Base-by-base conservation (phyloP, 768 basidiomycete genomes). In the Glaciozyma martinii region DNA sequence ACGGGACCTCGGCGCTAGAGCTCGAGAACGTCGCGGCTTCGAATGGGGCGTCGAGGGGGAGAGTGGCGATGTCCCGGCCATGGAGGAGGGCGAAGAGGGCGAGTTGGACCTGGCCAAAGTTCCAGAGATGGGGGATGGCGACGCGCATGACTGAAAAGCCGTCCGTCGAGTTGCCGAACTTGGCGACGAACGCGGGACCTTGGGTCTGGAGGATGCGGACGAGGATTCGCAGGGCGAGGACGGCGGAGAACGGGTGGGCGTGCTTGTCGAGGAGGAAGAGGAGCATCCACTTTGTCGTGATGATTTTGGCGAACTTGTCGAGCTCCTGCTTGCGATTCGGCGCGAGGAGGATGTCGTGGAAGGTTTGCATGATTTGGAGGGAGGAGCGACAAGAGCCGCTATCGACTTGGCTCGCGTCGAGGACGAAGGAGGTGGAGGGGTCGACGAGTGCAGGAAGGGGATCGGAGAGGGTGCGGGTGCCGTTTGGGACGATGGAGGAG, bases 161-260 rank as follows among this genome's bases (percentile, higher is more conserved):
- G 27, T 33, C 44, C 30, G 42, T 40, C 18, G 43, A 44, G 53
- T 61, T 61, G 43, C 23, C 25, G 60, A 61, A 61, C 44, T 47
- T 47, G 30, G 60, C 42, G 43, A 47, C 9, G 44, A 43, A 55
- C 3, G 60, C 53, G n/a, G 42, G n/a, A 3, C 60, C 54, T 16
- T 61, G 60, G 13, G 60, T n/a, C 27, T 61, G 60, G 23, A 61
- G 60, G 16, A 61, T 43, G 29, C 60, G 60, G n/a, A 61, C 60
- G 54, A 61, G 60, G 60, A 61, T 56, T 12, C 60, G 60, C 0
- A 56, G 30, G 43, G 30, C 29, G 30, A 61, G 60, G 30, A 61
- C 60, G 18, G 60, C 43, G 18, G 60, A 53, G 43, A 55, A 32
- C 13, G 60, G 44, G 13, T 50, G 60, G 21, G 60, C 44, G 15